Evolutionary conservation across 371 early-diverging fungal species (phyloP).

Genomic region (Catenaria anguillulae): DNA sequence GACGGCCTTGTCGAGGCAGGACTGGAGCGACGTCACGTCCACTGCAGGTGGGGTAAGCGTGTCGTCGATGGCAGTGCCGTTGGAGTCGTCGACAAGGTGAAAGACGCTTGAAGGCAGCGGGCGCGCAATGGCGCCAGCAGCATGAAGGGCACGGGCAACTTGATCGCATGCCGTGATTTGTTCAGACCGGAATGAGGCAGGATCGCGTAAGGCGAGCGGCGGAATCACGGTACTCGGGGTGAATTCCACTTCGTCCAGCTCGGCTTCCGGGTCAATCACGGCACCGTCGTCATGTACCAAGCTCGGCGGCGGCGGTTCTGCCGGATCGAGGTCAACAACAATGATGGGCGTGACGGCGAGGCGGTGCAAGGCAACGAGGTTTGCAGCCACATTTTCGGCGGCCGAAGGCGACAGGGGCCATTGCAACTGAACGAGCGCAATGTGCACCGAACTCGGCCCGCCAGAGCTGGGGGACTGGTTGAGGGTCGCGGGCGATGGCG

Average conservation of each 20-base stretch:
- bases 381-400: no score
- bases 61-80: conserved; percentile 10
- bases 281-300: no score
- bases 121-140: conserved; percentile 56
- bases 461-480: neutral
- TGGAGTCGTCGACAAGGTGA: conserved; percentile 6
- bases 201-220: neutral
- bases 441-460: neutral
- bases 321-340: no score
- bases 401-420: neutral
- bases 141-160: conserved; percentile 54
- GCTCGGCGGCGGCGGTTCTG: no score
- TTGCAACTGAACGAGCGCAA: neutral
- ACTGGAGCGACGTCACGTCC: conserved; percentile 11
- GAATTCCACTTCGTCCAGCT: no score
- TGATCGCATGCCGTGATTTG: neutral
- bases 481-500: neutral
- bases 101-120: conserved; percentile 42
- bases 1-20: conserved; percentile 9
- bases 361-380: no score
- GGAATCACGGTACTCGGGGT: no score
- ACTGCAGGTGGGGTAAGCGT: conserved; percentile 18
- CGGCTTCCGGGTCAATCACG: no score
- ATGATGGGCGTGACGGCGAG: no score
- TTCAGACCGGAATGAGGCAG: neutral